A percentile compares a stretch with the other conserved stretches of the same genome.
phyloP scores from a whole-genome alignment of 371 early-diverging fungal genomes.

The Mucor plumbeus region DNA sequence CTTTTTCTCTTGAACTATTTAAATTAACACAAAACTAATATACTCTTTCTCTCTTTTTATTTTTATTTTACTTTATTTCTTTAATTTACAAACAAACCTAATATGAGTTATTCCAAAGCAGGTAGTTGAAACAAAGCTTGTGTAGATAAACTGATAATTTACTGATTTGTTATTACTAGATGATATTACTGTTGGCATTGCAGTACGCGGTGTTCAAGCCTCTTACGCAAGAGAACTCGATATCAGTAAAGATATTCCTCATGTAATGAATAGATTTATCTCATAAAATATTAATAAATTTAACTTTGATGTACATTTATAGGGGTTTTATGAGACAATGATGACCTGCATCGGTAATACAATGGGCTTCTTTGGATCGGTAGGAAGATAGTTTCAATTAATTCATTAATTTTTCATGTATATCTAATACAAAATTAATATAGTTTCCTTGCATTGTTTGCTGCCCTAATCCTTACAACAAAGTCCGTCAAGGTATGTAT shows the following conservation, averaged over 20 bases:
- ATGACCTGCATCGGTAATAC: conserved; percentile 52
- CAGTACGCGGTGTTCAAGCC: conserved; percentile 35
- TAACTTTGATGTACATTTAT: neutral
- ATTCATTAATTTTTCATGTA: neutral
- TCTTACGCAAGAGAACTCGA: conserved; percentile 43
- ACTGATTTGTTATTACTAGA: conserved; percentile 9
- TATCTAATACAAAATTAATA: neutral
- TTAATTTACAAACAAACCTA: neutral
- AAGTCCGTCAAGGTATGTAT: conserved; percentile 59
- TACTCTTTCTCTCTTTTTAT: conserved; percentile 9
- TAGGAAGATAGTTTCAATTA: conserved; percentile 19
- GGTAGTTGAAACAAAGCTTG: conserved; percentile 1
- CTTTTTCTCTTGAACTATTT: conserved; percentile 13
- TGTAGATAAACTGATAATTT: neutral
- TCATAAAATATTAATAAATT: neutral
- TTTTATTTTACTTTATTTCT: conserved; percentile 8
- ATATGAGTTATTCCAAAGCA: conserved; percentile 18
- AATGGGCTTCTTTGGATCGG: conserved; percentile 56
- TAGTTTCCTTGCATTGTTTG: conserved; percentile 57
- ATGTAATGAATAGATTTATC: conserved; percentile 28
- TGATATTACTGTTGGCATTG: conserved; percentile 28
- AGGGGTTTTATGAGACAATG: conserved; percentile 54
- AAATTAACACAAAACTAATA: neutral
- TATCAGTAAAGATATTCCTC: conserved; percentile 28
- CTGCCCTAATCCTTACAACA: conserved; percentile 82